Evolutionary conservation across 139 green algal species (phyloP).

Genomic region (Closterium sp.): DNA sequence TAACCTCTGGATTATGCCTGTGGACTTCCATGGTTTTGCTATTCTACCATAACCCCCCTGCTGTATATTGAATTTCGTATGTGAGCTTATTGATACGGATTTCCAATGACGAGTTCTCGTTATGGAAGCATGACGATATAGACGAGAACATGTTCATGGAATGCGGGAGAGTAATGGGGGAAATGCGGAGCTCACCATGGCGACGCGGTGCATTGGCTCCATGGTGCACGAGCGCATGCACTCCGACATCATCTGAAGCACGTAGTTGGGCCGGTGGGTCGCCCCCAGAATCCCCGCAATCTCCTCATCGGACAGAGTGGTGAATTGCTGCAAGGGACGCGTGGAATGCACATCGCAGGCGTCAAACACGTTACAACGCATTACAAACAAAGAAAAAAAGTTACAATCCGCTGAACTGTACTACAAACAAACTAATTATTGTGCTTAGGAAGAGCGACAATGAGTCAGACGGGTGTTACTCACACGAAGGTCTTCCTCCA

Average conservation of each 20-base stretch:
- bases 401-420: neutral
- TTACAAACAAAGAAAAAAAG: no score
- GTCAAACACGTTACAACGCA: neutral
- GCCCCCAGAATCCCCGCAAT: constrained; percentile 17
- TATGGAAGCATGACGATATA: no score
- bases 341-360: neutral
- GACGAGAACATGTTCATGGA: no score
- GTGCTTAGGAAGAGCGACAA: no score
- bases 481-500: constrained; percentile 37
- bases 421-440: no score
- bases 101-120: no score
- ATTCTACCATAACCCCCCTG: no score
- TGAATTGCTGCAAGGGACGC: constrained; percentile 1
- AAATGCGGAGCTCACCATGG: neutral
- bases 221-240: constrained; percentile 20
- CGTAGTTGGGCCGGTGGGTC: constrained; percentile 39
- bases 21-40: no score
- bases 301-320: constrained; percentile 21
- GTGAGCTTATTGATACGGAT: no score
- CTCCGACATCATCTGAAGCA: constrained; percentile 33
- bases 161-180: no score
- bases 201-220: neutral
- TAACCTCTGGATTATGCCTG: no score
- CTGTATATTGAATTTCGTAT: no score
- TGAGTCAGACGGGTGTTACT: neutral